Evolutionary conservation across 371 early-diverging fungal genomes (phyloP).

Genomic region (Lichtheimia ramosa): DNA sequence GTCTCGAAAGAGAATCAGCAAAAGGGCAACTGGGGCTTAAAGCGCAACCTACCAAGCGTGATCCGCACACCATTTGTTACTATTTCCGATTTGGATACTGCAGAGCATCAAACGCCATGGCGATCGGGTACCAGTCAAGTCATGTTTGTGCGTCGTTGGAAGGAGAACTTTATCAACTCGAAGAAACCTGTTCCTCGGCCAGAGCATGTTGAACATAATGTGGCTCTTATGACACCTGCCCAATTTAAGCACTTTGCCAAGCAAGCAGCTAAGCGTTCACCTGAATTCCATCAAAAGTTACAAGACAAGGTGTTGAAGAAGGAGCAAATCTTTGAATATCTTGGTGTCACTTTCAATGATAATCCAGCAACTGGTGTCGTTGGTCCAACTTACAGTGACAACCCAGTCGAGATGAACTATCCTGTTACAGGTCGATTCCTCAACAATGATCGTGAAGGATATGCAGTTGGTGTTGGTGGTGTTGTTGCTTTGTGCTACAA

Average conservation of each 20-base stretch:
- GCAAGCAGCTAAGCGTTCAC: slow-evolving; percentile 37
- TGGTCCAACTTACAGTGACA: slow-evolving; percentile 36
- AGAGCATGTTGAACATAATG: slow-evolving; percentile 39
- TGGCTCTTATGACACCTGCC: slow-evolving; percentile 54
- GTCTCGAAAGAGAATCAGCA: slow-evolving; percentile 46
- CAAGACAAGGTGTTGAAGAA: slow-evolving; percentile 27
- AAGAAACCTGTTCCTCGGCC: slow-evolving; percentile 51
- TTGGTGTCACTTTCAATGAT: slow-evolving; percentile 19
- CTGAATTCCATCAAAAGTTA: slow-evolving; percentile 59
- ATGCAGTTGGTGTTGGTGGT: slow-evolving; percentile 70
- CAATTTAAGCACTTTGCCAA: slow-evolving; percentile 65
- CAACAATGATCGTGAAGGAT: slow-evolving; percentile 38
- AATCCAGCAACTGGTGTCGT: slow-evolving; percentile 22
- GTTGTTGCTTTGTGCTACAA: slow-evolving; percentile 57
- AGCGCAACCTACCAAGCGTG: slow-evolving; percentile 70
- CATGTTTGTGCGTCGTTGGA: slow-evolving; percentile 60
- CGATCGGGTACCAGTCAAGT: slow-evolving; percentile 56
- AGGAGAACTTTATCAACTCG: slow-evolving; percentile 72
- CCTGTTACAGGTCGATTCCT: slow-evolving; percentile 70
- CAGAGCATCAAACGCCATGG: slow-evolving; percentile 75
- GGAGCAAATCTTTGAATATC: slow-evolving; percentile 35
- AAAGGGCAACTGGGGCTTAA: slow-evolving; percentile 80
- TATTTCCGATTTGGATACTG: slow-evolving; percentile 65
- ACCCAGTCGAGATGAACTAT: slow-evolving; percentile 26
- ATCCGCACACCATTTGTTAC: slow-evolving; percentile 62